A percentile compares a stretch with the other conserved stretches of the same genome.
Conservation (phyloP, 108 stramenopile species). For the Bacterosira constricta region DNA sequence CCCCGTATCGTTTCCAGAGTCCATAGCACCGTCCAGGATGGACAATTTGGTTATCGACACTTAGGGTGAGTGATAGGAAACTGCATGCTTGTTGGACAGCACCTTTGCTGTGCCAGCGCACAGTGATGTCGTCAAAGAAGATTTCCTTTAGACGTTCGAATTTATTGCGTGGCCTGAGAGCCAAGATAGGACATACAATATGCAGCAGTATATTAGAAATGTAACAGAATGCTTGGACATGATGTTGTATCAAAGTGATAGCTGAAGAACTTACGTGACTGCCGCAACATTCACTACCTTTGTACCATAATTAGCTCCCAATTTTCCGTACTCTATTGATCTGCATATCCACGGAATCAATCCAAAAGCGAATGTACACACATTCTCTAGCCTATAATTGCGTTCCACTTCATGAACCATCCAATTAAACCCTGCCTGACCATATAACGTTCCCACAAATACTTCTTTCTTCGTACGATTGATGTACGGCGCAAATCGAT, state of each 20-base stretch:
- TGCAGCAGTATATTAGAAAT: too few species aligned
- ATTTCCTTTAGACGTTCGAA: constrained; percentile 46
- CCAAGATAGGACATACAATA: too few species aligned
- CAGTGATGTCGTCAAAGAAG: constrained; percentile 46
- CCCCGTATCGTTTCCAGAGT: constrained; percentile 54
- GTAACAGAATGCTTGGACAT: too few species aligned
- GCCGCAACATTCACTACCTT: constrained; percentile 48
- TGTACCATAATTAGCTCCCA: constrained; percentile 45
- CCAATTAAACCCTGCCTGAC: constrained; percentile 62
- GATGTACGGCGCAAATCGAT: constrained; percentile 50
- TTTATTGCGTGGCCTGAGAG: constrained; percentile 27
- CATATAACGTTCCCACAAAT: constrained; percentile 56
- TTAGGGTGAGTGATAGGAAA: constrained; percentile 51
- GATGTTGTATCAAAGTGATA: too few species aligned
- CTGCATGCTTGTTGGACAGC: constrained; percentile 48
- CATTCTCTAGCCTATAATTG: constrained; percentile 25
- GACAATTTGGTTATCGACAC: constrained; percentile 61
- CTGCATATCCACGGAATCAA: constrained; percentile 62
- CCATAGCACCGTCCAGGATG: constrained; percentile 59
- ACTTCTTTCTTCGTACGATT: constrained; percentile 46
- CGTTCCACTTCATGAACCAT: constrained; percentile 59
- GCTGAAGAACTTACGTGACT: constrained; percentile 37
- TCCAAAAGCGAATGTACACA: constrained; percentile 50
- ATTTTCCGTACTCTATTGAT: constrained; percentile 40
- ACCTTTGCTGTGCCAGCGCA: constrained; percentile 33